These are phyloP conservation scores for Zoysia japonica DNA, from an alignment of 176 grass and related monocot species.

Conservation along the genomic window DNA sequence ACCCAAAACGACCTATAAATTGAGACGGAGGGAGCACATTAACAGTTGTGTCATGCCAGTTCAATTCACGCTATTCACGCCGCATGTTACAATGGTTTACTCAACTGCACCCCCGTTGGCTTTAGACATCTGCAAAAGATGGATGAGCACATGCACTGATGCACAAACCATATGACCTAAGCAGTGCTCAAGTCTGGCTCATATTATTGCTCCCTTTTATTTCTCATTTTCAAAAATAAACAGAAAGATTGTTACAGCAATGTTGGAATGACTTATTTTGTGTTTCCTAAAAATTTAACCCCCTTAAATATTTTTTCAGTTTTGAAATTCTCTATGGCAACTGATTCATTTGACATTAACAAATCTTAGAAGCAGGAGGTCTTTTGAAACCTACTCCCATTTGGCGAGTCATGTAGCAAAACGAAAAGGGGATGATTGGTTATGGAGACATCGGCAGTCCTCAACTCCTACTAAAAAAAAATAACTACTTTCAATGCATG, in stretches of 20 bases:
- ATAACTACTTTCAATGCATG: conserved; percentile 8
- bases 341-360: neutral
- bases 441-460: conserved; percentile 27
- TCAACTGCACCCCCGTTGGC: conserved; percentile 11
- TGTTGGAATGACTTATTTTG: neutral
- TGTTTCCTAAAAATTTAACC: neutral
- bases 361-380: neutral
- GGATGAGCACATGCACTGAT: conserved; percentile 11
- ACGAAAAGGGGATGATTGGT: conserved; percentile 24
- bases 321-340: neutral
- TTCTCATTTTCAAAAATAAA: neutral
- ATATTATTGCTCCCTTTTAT: neutral
- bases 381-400: conserved; percentile 27
- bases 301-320: neutral
- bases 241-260: neutral
- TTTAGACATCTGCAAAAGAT: conserved; percentile 8
- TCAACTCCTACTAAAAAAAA: conserved; percentile 17
- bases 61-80: conserved; percentile 25
- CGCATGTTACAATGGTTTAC: neutral
- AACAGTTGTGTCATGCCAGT: neutral
- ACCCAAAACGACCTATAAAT: too few relatives aligned
- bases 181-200: neutral
- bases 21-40: neutral
- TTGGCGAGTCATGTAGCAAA: conserved; percentile 12
- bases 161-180: conserved; percentile 22